These are phyloP conservation scores for Pulveroboletus sp. DNA, from an alignment of 768 basidiomycete species.

Conservation along the genomic window DNA sequence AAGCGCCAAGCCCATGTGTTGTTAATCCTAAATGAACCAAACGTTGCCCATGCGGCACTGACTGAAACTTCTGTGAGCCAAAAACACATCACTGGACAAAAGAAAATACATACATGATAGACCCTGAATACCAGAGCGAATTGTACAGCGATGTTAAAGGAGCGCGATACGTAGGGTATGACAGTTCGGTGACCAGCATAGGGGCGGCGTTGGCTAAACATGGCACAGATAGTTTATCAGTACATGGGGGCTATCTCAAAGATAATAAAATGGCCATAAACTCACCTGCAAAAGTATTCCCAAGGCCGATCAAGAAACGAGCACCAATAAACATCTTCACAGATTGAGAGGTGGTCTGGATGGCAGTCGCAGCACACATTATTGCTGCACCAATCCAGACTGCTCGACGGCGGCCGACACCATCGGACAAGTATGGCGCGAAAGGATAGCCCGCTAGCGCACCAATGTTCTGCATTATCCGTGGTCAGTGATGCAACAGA, in stretches of 20 bases:
- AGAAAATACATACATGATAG: conserved; percentile 52
- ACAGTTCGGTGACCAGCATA: conserved; percentile 76
- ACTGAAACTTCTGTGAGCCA: neutral
- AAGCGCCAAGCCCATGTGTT: conserved; percentile 79
- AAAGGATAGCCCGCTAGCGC: conserved; percentile 65
- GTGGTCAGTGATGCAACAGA: neutral
- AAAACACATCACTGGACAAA: neutral
- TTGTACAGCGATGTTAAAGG: conserved; percentile 78
- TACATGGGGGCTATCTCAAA: too few species aligned
- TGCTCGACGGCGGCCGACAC: conserved; percentile 59
- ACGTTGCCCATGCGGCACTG: conserved; percentile 77
- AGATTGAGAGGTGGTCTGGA: conserved; percentile 66
- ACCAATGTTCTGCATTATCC: conserved; percentile 55
- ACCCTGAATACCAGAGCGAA: conserved; percentile 84
- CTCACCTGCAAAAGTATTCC: conserved; percentile 62
- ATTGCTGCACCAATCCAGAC: conserved; percentile 64
- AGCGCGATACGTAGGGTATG: conserved; percentile 78
- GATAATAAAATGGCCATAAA: neutral
- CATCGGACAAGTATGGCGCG: conserved; percentile 67
- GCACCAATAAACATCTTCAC: conserved; percentile 81
- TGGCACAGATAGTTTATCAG: neutral
- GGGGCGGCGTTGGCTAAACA: conserved; percentile 62
- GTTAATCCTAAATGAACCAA: conserved; percentile 67
- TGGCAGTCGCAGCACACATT: conserved; percentile 61
- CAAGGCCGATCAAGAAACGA: conserved; percentile 74